Base-by-base conservation (phyloP, 2,329 filamentous ascomycete genomes). In the Trichoderma citrinoviride region DNA sequence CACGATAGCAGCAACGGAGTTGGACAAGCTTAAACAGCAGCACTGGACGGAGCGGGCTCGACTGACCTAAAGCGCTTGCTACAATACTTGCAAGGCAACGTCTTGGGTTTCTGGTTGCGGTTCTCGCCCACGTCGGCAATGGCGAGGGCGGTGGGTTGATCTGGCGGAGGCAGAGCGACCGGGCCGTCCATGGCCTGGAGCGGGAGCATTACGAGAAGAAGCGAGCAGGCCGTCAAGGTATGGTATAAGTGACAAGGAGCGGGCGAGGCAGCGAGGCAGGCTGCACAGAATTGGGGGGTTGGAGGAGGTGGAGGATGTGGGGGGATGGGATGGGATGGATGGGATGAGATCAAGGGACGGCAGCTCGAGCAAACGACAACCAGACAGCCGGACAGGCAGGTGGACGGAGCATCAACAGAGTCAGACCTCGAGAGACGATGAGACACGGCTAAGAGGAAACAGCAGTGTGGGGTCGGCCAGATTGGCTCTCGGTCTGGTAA, bases 41-140 rank as follows among this genome's bases (percentile, higher is more conserved):
- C 27, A 23, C 58, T 60, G 56, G 43, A 40, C 57, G 54, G 65
- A 53, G 68, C 58, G 67, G 64, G 46, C 65, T 56, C 46, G 66
- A 75, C 83, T 77, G 74, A 87, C 85, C 85, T 83, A 74, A 88
- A 88, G 67, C 82, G 80, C 72, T 87, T 87, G 75, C 81, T 84
- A 75, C 85, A 88, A 71, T 85, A 87, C 71, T 84, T 84, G 80
- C 85, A 88, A 64, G 85, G 85, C 67, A 87, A 74, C 56, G 83
- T 85, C 76, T 87, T 87, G 69, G 85, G 85, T 71, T 87, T 87
- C 73, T 85, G 83, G 69, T 83, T 81, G 71, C 82, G 82, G 71
- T 76, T 76, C 70, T 86, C 84, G 64, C 78, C 79, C 67, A 77
- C 79, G 68, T 85, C 83, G 49, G 81, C 79, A 29, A 70, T 68